These are phyloP conservation scores for Grosmannia huntii DNA, from an alignment of 2,329 filamentous ascomycete species.

Conservation along the genomic window DNA sequence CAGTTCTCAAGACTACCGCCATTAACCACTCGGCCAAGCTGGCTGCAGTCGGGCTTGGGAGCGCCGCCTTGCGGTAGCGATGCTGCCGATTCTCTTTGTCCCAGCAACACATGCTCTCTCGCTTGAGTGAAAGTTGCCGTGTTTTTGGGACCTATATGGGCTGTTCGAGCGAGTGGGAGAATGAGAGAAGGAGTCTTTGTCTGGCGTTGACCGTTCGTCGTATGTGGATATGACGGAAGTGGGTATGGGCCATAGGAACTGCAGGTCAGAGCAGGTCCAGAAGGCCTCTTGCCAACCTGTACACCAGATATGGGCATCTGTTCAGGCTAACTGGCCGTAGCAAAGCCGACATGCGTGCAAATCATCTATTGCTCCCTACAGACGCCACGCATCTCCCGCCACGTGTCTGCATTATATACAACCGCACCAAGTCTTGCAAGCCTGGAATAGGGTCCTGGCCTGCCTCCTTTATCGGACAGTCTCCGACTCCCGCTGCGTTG, in stretches of 20 bases:
- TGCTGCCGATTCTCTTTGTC: constrained; percentile 1
- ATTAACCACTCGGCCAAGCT: constrained; percentile 14
- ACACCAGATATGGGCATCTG: too few relatives aligned
- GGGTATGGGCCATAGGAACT: background rate
- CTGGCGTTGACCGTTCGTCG: background rate
- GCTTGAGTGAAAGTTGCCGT: background rate
- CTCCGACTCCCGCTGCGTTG: background rate
- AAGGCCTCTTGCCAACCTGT: too few relatives aligned
- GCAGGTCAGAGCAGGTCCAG: background rate
- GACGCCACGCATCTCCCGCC: background rate
- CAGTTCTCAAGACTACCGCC: constrained; percentile 14
- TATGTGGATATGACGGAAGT: background rate
- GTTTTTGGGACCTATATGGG: background rate
- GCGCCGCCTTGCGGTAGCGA: background rate
- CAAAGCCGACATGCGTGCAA: background rate
- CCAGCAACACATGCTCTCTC: background rate
- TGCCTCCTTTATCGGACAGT: background rate
- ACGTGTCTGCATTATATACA: constrained; percentile 1
- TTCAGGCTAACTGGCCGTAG: background rate
- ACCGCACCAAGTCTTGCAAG: background rate
- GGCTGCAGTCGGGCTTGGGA: constrained; percentile 2
- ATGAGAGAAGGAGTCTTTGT: background rate
- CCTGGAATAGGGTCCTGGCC: background rate
- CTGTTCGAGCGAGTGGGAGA: background rate
- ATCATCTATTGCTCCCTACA: constrained; percentile 3